Evolutionary conservation across 1,284 basidiomycete genomes (phyloP).

Genomic region (Prillingera fragicola): DNA sequence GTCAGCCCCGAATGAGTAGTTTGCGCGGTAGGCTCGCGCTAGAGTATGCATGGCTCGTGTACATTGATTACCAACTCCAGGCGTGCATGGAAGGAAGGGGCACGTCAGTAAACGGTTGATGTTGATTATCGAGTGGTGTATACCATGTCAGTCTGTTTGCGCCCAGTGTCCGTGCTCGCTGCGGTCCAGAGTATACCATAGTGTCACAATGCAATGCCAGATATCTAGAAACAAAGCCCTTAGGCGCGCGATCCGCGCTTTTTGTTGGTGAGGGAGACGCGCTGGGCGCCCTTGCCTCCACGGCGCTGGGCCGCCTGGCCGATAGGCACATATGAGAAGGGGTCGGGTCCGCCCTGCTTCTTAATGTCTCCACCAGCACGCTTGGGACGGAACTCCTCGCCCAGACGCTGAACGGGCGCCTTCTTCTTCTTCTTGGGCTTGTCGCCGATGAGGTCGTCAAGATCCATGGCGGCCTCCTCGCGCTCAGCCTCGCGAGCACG

Average conservation of each 20-base stretch:
- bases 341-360: conserved; percentile 70
- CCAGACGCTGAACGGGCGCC: conserved; percentile 51
- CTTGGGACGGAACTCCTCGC: conserved; percentile 72
- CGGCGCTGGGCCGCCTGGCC: conserved; percentile 60
- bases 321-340: conserved; percentile 84
- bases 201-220: background rate
- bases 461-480: conserved; percentile 47
- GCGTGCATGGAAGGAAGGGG: too few relatives aligned
- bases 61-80: too few relatives aligned
- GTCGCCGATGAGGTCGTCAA: conserved; percentile 60
- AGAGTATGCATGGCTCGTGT: conserved; percentile 5
- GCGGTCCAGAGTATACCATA: too few relatives aligned
- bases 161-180: too few relatives aligned
- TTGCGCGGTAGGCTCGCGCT: background rate
- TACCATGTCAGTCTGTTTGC: too few relatives aligned
- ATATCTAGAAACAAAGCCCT: background rate
- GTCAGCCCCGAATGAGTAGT: background rate
- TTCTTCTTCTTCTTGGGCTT: conserved; percentile 50
- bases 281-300: conserved; percentile 25
- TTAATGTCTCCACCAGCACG: conserved; percentile 89
- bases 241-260: conserved; percentile 45
- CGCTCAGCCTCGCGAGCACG: conserved; percentile 65
- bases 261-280: conserved; percentile 46
- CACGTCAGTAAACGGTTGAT: too few relatives aligned
- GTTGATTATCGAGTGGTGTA: too few relatives aligned